Percentiles rank a stretch among this genome's conserved stretches.
Conservation (phyloP, 2,329 filamentous ascomycete genomes). For the Aspergillus sp. region DNA sequence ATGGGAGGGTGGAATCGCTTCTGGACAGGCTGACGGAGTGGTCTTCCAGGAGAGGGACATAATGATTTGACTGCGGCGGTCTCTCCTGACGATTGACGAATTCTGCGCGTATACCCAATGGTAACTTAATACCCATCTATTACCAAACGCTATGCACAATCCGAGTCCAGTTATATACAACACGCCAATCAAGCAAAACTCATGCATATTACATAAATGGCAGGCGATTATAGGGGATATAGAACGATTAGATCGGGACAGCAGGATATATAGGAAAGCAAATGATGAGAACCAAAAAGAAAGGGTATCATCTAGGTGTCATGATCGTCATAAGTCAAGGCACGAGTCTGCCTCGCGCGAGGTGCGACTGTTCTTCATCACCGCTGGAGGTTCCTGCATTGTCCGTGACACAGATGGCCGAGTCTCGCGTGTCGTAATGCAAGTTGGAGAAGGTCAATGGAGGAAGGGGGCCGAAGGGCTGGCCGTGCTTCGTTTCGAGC, state of each 20-base stretch:
- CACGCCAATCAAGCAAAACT: no score
- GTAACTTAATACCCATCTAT: constrained; percentile 12
- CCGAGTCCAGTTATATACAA: no score
- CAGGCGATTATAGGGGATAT: no score
- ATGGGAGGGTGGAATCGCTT: constrained; percentile 26
- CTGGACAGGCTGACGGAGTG: constrained; percentile 20
- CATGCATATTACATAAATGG: no score
- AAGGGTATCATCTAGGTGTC: constrained; percentile 19
- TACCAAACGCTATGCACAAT: constrained; percentile 21
- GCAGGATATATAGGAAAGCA: constrained; percentile 6
- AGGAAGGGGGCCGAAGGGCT: constrained; percentile 31
- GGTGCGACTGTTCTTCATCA: constrained; percentile 8
- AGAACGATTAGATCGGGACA: constrained; percentile 11
- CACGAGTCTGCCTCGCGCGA: constrained; percentile 9
- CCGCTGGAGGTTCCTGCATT: constrained; percentile 3
- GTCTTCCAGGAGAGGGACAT: background rate
- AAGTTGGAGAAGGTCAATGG: constrained; percentile 24
- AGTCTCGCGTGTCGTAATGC: constrained; percentile 18
- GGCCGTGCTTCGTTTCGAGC: constrained; percentile 27
- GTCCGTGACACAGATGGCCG: constrained; percentile 20
- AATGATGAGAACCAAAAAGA: constrained; percentile 5
- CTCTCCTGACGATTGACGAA: no score
- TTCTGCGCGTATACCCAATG: no score
- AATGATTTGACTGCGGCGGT: background rate
- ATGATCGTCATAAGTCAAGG: constrained; percentile 13